phyloP scores from a whole-genome alignment of 2,329 filamentous ascomycete species.

The Calycina herbarum region DNA sequence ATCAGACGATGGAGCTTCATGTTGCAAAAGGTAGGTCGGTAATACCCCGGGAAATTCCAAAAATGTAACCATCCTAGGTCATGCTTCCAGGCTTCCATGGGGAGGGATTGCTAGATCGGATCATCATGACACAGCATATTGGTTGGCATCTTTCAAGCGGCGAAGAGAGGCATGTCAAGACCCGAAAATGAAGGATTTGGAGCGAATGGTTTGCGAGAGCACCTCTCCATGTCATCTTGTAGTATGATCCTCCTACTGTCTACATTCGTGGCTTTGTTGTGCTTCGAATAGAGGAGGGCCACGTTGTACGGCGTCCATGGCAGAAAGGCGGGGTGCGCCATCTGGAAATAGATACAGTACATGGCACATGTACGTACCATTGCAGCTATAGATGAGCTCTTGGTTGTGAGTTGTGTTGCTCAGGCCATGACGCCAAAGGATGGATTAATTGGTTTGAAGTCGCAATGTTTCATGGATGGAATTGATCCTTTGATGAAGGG shows the following conservation, averaged over 20 bases:
- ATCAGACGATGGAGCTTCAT: neutral
- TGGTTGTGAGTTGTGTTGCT: neutral
- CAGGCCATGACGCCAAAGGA: neutral
- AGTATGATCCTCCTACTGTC: neutral
- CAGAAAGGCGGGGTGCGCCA: constrained; percentile 1
- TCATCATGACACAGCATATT: neutral
- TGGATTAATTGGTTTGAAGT: neutral
- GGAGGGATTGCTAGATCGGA: neutral
- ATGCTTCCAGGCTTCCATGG: neutral
- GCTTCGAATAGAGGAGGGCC: constrained; percentile 14
- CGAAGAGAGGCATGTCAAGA: neutral
- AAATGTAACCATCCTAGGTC: neutral
- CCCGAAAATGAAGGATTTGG: neutral
- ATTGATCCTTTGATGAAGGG: neutral
- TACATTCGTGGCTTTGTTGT: constrained; percentile 4
- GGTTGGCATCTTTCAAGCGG: neutral
- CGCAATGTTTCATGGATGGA: neutral
- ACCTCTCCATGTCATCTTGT: neutral
- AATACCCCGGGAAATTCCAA: neutral
- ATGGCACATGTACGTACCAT: neutral
- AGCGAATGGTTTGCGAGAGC: neutral
- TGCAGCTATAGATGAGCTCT: neutral
- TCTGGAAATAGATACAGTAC: neutral
- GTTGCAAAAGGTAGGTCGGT: neutral
- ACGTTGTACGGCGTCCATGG: constrained; percentile 8